These are phyloP conservation scores for Lentinula boryana DNA, from an alignment of 768 basidiomycete species.

Conservation along the genomic window DNA sequence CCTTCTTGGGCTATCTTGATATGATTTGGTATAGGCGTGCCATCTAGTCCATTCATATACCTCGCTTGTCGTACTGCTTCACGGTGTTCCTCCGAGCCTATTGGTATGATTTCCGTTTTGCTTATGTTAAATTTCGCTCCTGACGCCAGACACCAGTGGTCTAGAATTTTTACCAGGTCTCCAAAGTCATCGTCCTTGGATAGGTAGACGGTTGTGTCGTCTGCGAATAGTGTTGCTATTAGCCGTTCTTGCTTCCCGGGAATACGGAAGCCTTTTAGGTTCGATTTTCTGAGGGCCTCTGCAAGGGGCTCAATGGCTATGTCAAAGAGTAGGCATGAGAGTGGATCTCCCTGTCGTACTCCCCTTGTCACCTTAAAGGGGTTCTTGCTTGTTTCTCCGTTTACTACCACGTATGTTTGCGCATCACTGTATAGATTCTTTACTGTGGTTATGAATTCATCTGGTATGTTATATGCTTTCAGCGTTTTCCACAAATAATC, in stretches of 20 bases:
- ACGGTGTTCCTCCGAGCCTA: neutral
- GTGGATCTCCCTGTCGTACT: slow-evolving; percentile 22
- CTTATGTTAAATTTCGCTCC: neutral
- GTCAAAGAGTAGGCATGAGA: slow-evolving; percentile 25
- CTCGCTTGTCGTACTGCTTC: neutral
- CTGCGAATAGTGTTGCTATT: neutral
- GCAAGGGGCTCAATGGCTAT: slow-evolving; percentile 23
- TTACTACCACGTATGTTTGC: slow-evolving; percentile 14
- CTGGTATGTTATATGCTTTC: neutral
- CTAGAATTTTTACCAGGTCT: neutral
- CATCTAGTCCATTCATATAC: neutral
- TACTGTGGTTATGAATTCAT: neutral
- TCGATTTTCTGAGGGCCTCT: slow-evolving; percentile 9
- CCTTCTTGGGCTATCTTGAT: neutral
- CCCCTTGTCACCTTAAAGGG: slow-evolving; percentile 16
- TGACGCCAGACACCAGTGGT: neutral
- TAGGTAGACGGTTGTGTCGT: neutral
- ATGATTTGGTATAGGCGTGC: neutral
- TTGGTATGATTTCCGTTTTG: neutral
- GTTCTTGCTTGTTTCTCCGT: slow-evolving; percentile 14
- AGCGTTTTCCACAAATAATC: neutral
- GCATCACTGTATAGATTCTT: slow-evolving; percentile 8
- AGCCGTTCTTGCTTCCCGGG: slow-evolving; percentile 5
- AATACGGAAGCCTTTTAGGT: slow-evolving; percentile 12
- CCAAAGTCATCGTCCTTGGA: neutral